phyloP scores from a whole-genome alignment of 1,284 basidiomycete species.

The Salmacisia buchloeana region DNA sequence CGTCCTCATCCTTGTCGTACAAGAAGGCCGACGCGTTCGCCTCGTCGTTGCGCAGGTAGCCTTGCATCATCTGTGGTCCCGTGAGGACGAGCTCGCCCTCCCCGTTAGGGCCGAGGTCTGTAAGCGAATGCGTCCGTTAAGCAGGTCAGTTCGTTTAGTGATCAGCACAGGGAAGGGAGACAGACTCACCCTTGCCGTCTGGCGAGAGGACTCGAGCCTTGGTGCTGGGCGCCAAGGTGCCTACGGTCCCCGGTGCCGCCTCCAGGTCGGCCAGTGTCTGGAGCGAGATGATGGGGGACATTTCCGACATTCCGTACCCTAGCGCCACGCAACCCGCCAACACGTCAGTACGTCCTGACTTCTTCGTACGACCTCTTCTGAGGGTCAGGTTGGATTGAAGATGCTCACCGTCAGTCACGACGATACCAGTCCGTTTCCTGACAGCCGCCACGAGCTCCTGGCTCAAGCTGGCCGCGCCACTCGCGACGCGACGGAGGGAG shows the following conservation, averaged over 20 bases:
- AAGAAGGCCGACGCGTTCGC: slow-evolving; percentile 37
- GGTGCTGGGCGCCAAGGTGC: slow-evolving; percentile 39
- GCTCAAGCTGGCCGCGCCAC: slow-evolving; percentile 40
- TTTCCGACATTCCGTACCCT: slow-evolving; percentile 48
- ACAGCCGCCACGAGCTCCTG: slow-evolving; percentile 31
- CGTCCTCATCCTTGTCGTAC: slow-evolving; percentile 15
- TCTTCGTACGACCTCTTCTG: no score
- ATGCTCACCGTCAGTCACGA: slow-evolving; percentile 36
- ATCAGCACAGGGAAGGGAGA: neutral
- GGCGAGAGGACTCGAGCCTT: slow-evolving; percentile 30
- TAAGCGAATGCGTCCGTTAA: neutral
- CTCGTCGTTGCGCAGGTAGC: slow-evolving; percentile 44
- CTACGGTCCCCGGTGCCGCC: slow-evolving; percentile 29
- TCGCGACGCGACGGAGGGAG: slow-evolving; percentile 38
- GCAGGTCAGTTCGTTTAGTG: neutral
- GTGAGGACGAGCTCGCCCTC: slow-evolving; percentile 42
- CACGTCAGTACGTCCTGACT: no score
- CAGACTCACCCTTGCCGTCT: slow-evolving; percentile 10
- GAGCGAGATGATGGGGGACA: slow-evolving; percentile 44
- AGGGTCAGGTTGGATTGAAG: no score
- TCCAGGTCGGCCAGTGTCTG: slow-evolving; percentile 38
- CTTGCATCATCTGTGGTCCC: slow-evolving; percentile 48
- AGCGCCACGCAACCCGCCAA: no score
- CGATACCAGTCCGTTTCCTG: slow-evolving; percentile 32
- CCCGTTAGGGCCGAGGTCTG: slow-evolving; percentile 30